Evolutionary conservation across 768 basidiomycete species (phyloP).

Genomic region (Tremella mesenterica): DNA sequence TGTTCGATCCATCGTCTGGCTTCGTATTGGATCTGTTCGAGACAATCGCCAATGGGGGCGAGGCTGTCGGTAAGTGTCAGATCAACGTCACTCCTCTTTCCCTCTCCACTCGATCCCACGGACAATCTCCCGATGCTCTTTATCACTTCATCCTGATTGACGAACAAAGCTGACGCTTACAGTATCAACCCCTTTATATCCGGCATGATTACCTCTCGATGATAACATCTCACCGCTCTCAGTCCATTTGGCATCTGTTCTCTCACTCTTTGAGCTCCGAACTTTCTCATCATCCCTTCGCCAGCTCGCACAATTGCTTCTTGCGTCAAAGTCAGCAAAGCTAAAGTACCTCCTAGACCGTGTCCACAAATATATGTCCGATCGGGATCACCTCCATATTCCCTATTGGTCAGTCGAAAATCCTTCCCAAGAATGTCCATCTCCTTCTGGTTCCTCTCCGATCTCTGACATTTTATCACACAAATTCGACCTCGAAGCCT

Average conservation of each 20-base stretch:
- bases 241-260: constrained; percentile 15
- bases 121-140: too few relatives aligned
- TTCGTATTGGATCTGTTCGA: constrained; percentile 27
- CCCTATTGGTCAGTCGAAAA: neutral
- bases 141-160: too few relatives aligned
- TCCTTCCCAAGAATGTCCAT: too few relatives aligned
- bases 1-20: constrained; percentile 19
- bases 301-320: constrained; percentile 27
- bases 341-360: constrained; percentile 22
- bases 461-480: too few relatives aligned
- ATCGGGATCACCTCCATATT: constrained; percentile 16
- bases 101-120: neutral
- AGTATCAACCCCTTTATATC: constrained; percentile 19
- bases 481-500: too few relatives aligned
- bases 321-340: constrained; percentile 22
- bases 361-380: constrained; percentile 22
- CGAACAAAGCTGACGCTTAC: too few relatives aligned
- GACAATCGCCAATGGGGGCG: constrained; percentile 20
- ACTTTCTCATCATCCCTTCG: constrained; percentile 3
- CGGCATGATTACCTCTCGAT: constrained; percentile 14
- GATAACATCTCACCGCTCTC: constrained; percentile 15
- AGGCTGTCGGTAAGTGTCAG: too few relatives aligned
- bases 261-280: neutral
- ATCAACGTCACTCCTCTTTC: neutral
- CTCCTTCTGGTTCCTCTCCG: too few relatives aligned